Evolutionary conservation across 495 filamentous ascomycete genomes (phyloP).

Genomic region (Neurospora sp.): DNA sequence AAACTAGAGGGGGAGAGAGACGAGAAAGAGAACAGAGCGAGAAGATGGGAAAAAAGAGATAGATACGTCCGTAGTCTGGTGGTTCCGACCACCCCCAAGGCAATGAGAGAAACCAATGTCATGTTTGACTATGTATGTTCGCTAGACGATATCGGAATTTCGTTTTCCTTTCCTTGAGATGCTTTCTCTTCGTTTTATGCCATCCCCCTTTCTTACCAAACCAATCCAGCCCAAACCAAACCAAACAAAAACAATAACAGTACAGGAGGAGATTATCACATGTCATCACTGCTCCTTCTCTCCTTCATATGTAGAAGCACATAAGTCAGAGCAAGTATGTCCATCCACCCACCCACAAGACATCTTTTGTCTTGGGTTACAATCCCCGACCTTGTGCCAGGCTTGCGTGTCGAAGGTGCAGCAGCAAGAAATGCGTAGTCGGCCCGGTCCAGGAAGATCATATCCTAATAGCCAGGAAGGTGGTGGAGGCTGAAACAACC

Average conservation of each 20-base stretch:
- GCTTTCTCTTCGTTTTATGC: too few species aligned
- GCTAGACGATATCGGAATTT: too few species aligned
- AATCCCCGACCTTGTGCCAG: not conserved
- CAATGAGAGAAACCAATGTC: too few species aligned
- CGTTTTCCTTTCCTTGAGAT: too few species aligned
- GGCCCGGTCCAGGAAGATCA: not conserved
- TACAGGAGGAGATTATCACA: not conserved
- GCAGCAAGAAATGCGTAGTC: not conserved
- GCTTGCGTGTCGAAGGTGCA: not conserved
- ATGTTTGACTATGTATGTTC: too few species aligned
- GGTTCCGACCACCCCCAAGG: too few species aligned
- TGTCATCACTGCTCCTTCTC: not conserved
- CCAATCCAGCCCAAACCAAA: not conserved
- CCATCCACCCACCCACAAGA: not conserved
- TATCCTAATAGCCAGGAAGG: not conserved
- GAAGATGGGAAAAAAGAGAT: not conserved
- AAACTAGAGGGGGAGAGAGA: too few species aligned
- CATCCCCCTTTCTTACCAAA: not conserved
- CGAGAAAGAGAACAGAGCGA: not conserved
- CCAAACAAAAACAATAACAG: too few species aligned
- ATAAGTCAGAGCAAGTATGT: not conserved
- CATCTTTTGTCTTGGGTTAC: not conserved
- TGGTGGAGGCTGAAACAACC: not conserved
- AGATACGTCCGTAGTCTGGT: too few species aligned
- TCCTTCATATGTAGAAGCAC: not conserved